Conservation (phyloP, 2,329 filamentous ascomycete species). For the Cladophialophora exuberans region DNA sequence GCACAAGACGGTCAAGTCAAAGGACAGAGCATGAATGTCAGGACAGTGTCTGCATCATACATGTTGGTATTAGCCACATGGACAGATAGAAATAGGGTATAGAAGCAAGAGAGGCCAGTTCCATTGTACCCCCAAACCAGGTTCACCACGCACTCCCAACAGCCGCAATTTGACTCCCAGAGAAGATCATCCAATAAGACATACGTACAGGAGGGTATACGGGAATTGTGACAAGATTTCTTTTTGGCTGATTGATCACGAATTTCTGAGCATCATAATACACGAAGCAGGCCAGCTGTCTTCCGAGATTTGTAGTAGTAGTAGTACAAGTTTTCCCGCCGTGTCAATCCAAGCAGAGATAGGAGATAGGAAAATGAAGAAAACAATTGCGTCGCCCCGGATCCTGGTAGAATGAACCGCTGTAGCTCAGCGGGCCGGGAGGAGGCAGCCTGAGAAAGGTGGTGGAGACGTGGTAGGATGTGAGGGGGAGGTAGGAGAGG, state of each 20-base stretch:
- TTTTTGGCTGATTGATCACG: constrained; percentile 4
- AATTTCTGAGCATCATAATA: constrained; percentile 16
- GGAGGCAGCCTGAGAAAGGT: too few species aligned
- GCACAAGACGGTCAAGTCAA: constrained; percentile 25
- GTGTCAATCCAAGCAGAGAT: constrained; percentile 11
- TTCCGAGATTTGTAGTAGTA: constrained; percentile 19
- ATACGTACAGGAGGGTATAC: constrained; percentile 26
- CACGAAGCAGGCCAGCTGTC: constrained; percentile 31
- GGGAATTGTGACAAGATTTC: constrained; percentile 2
- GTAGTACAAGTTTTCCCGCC: constrained; percentile 20
- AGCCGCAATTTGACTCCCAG: constrained; percentile 2
- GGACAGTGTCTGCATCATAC: constrained; percentile 21
- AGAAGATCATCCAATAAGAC: constrained; percentile 18
- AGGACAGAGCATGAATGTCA: constrained; percentile 16
- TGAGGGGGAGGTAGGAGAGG: too few species aligned
- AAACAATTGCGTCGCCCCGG: background rate
- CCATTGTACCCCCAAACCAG: constrained; percentile 2
- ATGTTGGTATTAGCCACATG: constrained; percentile 26
- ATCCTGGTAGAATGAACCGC: background rate
- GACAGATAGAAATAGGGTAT: constrained; percentile 13
- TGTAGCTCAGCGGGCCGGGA: background rate
- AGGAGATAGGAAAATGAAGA: background rate
- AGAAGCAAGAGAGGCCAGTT: constrained; percentile 2
- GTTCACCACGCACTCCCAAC: constrained; percentile 2
- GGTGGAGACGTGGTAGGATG: too few species aligned